phyloP scores from a whole-genome alignment of 176 grass and related monocot genomes.

The Lolium perenne region DNA sequence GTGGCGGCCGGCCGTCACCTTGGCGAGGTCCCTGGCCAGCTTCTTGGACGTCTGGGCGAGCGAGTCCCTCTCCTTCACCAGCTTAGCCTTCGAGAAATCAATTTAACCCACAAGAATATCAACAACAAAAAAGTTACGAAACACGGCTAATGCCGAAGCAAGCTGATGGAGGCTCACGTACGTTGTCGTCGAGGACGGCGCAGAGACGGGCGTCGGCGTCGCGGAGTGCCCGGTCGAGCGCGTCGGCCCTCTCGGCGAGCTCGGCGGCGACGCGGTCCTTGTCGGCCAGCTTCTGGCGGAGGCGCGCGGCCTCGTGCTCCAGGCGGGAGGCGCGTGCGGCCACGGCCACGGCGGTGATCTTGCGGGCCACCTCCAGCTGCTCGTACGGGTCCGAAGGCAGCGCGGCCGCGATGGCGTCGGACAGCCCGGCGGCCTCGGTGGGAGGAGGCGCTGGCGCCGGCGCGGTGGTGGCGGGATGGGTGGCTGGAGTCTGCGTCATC shows the following conservation, averaged over 20 bases:
- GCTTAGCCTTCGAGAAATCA: constrained; percentile 51
- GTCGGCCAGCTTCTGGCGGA: constrained; percentile 69
- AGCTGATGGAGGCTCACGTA: neutral
- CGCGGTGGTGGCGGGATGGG: neutral
- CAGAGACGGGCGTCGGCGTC: constrained; percentile 64
- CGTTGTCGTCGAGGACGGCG: constrained; percentile 70
- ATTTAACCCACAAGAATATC: neutral
- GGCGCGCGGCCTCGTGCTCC: constrained; percentile 66
- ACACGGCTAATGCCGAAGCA: too few species aligned
- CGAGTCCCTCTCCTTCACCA: constrained; percentile 75
- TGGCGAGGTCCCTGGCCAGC: constrained; percentile 79
- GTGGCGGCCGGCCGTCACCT: constrained; percentile 44
- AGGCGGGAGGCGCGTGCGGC: constrained; percentile 72
- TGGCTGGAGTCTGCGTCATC: constrained; percentile 51
- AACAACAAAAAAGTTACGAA: neutral
- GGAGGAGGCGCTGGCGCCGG: neutral
- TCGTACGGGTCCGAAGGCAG: constrained; percentile 91
- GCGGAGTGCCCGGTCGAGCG: constrained; percentile 60
- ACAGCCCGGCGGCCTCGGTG: constrained; percentile 39
- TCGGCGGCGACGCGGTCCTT: constrained; percentile 71
- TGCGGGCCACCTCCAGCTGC: constrained; percentile 90
- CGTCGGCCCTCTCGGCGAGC: constrained; percentile 62
- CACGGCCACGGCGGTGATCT: constrained; percentile 83
- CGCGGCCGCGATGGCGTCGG: constrained; percentile 84
- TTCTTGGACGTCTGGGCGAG: constrained; percentile 83